Evolutionary conservation across 345 rosid species (phyloP).

Genomic region (Euphorbia tirucalli): DNA sequence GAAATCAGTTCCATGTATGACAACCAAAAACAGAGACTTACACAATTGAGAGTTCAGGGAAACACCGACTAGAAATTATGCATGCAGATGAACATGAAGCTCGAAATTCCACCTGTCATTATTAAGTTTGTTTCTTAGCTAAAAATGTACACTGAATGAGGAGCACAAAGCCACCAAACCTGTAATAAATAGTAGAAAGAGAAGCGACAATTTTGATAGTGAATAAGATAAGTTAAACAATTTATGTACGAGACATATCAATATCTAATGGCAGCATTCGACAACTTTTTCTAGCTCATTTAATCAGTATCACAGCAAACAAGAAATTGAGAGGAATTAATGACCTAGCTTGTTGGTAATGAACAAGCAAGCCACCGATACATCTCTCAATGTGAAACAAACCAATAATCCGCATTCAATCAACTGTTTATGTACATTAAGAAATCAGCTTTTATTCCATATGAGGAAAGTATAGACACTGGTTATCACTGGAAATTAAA

Average conservation of each 20-base stretch:
- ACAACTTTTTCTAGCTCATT: neutral
- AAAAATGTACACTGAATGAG: neutral
- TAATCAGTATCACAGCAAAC: neutral
- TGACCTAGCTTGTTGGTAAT: neutral
- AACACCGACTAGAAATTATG: conserved; percentile 64
- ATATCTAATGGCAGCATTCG: neutral
- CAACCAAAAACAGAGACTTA: conserved; percentile 28
- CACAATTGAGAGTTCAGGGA: conserved; percentile 78
- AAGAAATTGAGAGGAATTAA: neutral
- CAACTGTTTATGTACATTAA: neutral
- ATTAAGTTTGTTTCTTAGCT: conserved; percentile 11
- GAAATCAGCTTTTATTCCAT: neutral
- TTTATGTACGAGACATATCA: neutral
- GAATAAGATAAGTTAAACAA: conserved; percentile 1
- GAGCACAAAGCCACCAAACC: neutral
- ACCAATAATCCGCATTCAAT: neutral
- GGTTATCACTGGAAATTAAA: neutral
- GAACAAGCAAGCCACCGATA: neutral
- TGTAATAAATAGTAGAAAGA: neutral
- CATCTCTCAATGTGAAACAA: too few species aligned
- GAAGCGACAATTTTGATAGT: neutral
- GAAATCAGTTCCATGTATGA: neutral
- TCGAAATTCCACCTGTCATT: conserved; percentile 69
- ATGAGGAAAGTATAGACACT: neutral
- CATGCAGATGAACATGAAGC: conserved; percentile 55